These are phyloP conservation scores for Xylaria palmicola DNA, from an alignment of 495 filamentous ascomycete species.

Conservation along the genomic window DNA sequence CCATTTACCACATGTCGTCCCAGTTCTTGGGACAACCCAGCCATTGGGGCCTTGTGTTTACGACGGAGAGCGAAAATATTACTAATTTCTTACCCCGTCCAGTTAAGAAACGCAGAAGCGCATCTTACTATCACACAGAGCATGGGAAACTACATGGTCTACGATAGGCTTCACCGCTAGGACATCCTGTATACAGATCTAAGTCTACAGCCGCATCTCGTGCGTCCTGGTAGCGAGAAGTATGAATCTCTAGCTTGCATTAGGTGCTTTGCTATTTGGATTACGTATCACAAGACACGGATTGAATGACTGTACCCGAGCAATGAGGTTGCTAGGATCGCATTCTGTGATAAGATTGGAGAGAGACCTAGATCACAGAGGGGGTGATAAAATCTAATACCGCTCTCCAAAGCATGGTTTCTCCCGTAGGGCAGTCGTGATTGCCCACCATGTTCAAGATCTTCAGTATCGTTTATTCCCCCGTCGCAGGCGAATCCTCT, in stretches of 20 bases:
- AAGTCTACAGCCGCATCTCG: neutral
- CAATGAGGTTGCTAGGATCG: neutral
- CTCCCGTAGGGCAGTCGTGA: neutral
- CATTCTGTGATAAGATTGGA: too few species aligned
- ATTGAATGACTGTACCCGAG: neutral
- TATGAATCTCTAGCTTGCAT: neutral
- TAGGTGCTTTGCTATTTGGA: neutral
- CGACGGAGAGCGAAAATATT: neutral
- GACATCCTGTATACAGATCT: neutral
- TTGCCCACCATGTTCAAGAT: conserved; percentile 2
- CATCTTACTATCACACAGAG: neutral
- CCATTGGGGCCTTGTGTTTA: neutral
- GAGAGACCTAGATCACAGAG: neutral
- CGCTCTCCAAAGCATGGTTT: neutral
- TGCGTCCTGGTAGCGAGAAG: neutral
- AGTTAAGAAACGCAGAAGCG: neutral
- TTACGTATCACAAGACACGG: neutral
- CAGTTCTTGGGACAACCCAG: neutral
- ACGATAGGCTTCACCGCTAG: neutral
- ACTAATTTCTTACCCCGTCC: neutral
- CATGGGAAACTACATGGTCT: too few species aligned
- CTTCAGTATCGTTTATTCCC: neutral
- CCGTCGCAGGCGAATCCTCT: neutral
- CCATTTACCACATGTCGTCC: neutral
- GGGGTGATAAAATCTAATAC: too few species aligned